These are phyloP conservation scores for Zygosaccharomyces pseudobailii DNA, from an alignment of 1,139 yeast genomes.

Conservation along the genomic window DNA sequence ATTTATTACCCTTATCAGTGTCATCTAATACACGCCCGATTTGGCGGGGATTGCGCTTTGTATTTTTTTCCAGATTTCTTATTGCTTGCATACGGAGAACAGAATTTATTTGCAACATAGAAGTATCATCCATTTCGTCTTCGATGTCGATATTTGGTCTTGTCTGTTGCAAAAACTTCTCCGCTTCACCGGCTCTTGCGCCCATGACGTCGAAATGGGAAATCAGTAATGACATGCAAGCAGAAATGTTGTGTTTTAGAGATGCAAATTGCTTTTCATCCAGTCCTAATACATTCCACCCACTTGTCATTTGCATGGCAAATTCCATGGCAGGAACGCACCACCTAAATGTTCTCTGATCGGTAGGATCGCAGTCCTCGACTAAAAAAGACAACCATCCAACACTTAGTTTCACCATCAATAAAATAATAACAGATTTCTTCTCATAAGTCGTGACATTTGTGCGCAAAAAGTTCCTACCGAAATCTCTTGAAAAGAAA, in stretches of 20 bases:
- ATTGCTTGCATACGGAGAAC: constrained; percentile 36
- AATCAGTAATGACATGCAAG: constrained; percentile 88
- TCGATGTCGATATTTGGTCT: constrained; percentile 31
- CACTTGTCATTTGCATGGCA: constrained; percentile 92
- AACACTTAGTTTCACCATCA: constrained; percentile 68
- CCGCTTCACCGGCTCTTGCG: constrained; percentile 78
- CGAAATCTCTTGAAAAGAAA: constrained; percentile 78
- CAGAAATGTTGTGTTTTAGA: constrained; percentile 80
- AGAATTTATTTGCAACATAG: constrained; percentile 34
- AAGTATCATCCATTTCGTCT: constrained; percentile 39
- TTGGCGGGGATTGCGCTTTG: constrained; percentile 34
- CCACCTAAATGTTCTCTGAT: constrained; percentile 88
- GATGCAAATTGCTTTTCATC: constrained; percentile 70
- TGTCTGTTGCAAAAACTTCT: constrained; percentile 41
- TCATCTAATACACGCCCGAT: constrained; percentile 90
- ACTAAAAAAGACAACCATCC: constrained; percentile 92
- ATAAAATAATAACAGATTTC: constrained; percentile 65
- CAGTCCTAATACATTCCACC: constrained; percentile 79
- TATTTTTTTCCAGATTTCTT: constrained; percentile 29
- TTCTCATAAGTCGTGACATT: constrained; percentile 53
- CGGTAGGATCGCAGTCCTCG: constrained; percentile 93
- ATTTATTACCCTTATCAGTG: constrained; percentile 80
- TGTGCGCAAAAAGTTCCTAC: constrained; percentile 63
- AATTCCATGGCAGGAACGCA: constrained; percentile 93
- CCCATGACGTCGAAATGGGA: constrained; percentile 99